Evolutionary conservation across 2,329 filamentous ascomycete species (phyloP).

Genomic region (Calonectria honghensis): DNA sequence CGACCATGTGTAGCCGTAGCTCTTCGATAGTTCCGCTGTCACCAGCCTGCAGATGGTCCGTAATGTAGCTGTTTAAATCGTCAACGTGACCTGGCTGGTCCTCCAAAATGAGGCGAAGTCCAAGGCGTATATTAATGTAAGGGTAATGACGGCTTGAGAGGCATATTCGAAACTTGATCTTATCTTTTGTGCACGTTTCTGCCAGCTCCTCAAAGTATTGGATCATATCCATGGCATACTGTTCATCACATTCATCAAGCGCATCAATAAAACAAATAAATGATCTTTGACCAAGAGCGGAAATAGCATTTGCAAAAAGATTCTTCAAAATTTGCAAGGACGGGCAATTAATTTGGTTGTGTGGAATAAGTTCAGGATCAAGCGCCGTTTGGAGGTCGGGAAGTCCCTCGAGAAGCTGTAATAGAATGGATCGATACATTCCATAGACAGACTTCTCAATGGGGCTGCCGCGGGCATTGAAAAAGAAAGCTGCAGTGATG

Average conservation of each 20-base stretch:
- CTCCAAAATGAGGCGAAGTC: constrained; percentile 59
- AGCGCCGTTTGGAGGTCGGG: constrained; percentile 60
- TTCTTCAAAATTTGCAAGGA: constrained; percentile 45
- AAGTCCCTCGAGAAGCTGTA: constrained; percentile 64
- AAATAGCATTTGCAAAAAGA: constrained; percentile 50
- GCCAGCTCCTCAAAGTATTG: constrained; percentile 64
- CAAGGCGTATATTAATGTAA: constrained; percentile 58
- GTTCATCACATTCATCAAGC: constrained; percentile 69
- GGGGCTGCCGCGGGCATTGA: constrained; percentile 66
- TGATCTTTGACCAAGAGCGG: constrained; percentile 28
- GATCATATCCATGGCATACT: constrained; percentile 65
- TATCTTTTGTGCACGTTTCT: constrained; percentile 49
- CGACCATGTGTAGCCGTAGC: constrained; percentile 52
- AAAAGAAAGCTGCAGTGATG: constrained; percentile 67
- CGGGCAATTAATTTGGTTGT: background rate
- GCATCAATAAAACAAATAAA: constrained; percentile 57
- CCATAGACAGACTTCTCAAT: constrained; percentile 68
- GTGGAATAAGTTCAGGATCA: constrained; percentile 31
- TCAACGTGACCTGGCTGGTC: constrained; percentile 58
- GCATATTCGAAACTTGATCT: constrained; percentile 54
- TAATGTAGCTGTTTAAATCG: constrained; percentile 60
- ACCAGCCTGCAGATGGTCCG: constrained; percentile 53
- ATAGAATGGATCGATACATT: constrained; percentile 70
- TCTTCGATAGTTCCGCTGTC: constrained; percentile 5
- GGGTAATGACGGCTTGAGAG: constrained; percentile 69